A percentile compares a stretch with the other conserved stretches of the same genome.
phyloP scores from a whole-genome alignment of 495 filamentous ascomycete species.

The Annulohypoxylon bovei region DNA sequence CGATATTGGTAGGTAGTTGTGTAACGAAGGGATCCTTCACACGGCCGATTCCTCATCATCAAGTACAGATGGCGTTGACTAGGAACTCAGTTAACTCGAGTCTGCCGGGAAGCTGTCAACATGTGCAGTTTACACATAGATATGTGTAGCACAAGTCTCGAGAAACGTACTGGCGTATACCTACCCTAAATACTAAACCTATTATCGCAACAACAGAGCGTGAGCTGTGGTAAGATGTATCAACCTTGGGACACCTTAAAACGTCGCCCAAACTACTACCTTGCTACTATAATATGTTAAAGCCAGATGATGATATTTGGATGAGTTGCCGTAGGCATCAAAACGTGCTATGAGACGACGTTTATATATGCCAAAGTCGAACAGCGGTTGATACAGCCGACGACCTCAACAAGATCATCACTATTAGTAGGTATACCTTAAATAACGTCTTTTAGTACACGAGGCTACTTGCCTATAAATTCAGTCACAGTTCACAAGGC shows the following conservation, averaged over 20 bases:
- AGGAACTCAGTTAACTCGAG: not conserved
- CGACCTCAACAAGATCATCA: not conserved
- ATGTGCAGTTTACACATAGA: not conserved
- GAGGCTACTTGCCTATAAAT: not conserved
- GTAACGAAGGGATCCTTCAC: too few species aligned
- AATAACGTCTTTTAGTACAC: not conserved
- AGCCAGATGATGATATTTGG: not conserved
- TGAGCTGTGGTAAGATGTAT: not conserved
- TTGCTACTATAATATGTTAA: not conserved
- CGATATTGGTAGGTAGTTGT: too few species aligned
- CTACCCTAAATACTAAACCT: too few species aligned
- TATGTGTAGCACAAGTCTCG: not conserved
- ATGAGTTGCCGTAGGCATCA: not conserved
- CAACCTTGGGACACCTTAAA: not conserved
- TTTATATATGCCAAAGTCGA: not conserved
- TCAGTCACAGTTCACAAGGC: not conserved
- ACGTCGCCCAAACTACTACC: not conserved
- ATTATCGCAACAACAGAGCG: not conserved
- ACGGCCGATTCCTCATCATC: too few species aligned
- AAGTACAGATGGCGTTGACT: too few species aligned
- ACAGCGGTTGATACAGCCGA: not conserved
- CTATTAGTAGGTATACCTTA: not conserved
- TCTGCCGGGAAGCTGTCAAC: not conserved
- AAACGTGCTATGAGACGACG: not conserved
- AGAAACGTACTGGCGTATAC: not conserved